A percentile compares a stretch with the other conserved stretches of the same genome.
phyloP scores from a whole-genome alignment of 768 basidiomycete species.

The Leccinum obscurum region DNA sequence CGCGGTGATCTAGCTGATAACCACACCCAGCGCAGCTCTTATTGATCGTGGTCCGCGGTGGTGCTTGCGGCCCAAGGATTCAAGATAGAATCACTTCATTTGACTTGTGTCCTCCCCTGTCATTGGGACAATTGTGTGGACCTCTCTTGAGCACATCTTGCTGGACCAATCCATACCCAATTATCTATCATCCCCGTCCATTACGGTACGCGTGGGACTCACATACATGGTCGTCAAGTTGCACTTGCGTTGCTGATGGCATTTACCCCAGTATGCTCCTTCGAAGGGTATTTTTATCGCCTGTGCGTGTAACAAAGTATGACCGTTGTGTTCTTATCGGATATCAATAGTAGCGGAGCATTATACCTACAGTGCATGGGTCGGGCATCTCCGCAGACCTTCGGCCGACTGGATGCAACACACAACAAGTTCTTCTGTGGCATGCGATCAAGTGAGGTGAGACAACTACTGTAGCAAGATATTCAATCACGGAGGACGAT shows the following conservation, averaged over 20 bases:
- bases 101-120: not conserved
- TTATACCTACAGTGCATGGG: not conserved
- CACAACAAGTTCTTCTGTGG: not conserved
- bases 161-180: not conserved
- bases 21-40: too few relatives aligned
- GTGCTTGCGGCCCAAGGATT: not conserved
- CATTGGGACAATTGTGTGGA: not conserved
- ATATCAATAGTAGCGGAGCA: not conserved
- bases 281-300: not conserved
- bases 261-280: too few relatives aligned
- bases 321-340: not conserved
- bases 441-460: not conserved
- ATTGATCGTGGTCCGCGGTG: not conserved
- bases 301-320: not conserved
- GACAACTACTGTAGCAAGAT: not conserved
- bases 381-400: not conserved
- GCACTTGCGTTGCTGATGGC: not conserved
- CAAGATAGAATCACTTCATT: not conserved
- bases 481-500: not conserved
- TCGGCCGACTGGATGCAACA: not conserved
- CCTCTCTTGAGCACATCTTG: not conserved
- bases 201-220: too few relatives aligned
- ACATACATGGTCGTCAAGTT: not conserved
- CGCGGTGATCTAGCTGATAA: not conserved
- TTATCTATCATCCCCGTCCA: not conserved